A percentile compares a stretch with the other conserved stretches of the same genome.
phyloP scores from a whole-genome alignment of 164 flowering plant genomes.

The Berberis thunbergii region DNA sequence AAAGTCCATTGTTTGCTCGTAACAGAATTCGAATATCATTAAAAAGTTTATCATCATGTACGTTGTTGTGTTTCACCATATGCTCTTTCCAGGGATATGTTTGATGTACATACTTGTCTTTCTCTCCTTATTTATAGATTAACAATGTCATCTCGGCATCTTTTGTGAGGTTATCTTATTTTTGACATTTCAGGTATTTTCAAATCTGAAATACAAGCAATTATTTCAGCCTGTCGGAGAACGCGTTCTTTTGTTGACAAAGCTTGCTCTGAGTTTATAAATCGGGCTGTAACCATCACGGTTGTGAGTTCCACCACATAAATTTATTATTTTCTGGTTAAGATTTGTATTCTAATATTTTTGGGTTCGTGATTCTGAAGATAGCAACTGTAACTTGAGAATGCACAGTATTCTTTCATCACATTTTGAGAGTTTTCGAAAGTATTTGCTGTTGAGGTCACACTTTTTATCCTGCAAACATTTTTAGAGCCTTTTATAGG shows the following conservation, averaged over 20 bases:
- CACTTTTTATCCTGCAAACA: too few species aligned
- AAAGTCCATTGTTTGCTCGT: constrained; percentile 54
- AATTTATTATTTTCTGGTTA: background rate
- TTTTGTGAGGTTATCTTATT: background rate
- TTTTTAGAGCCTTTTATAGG: too few species aligned
- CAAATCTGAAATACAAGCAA: constrained; percentile 53
- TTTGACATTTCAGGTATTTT: constrained; percentile 42
- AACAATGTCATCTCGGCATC: constrained; percentile 1
- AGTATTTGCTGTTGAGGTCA: too few species aligned
- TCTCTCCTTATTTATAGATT: background rate
- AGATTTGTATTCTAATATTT: background rate
- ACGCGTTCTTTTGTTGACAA: constrained; percentile 61
- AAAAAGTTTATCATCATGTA: constrained; percentile 34
- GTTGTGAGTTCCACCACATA: constrained; percentile 35
- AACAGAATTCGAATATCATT: constrained; percentile 73
- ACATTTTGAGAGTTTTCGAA: too few species aligned
- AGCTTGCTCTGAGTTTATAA: constrained; percentile 38
- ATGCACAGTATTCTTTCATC: too few species aligned
- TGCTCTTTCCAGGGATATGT: background rate
- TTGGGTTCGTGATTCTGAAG: background rate
- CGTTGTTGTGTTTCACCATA: constrained; percentile 15
- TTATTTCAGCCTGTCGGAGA: constrained; percentile 61
- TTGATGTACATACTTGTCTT: background rate
- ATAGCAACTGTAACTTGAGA: too few species aligned
- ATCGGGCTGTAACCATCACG: constrained; percentile 44